Base-by-base conservation (phyloP, 148 eudicot genomes). In the Polygonum maritimum region DNA sequence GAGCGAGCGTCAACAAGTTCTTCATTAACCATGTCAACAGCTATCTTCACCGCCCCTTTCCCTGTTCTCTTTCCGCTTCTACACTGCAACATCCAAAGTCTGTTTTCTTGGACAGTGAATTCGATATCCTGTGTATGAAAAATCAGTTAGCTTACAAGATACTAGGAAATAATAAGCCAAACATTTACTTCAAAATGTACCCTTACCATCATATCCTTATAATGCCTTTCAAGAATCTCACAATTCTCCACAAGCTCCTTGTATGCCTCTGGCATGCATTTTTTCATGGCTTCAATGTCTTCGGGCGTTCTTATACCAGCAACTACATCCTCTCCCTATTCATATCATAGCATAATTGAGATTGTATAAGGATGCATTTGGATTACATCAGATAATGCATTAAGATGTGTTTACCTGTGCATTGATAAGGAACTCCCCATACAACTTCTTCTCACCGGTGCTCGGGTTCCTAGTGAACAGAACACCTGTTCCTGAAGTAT, bases 51-150 rank as follows among this genome's bases (percentile, higher is more conserved):
- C 3, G 99, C 99, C 41, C 95, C 91, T 86, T 83, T 81, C 36
- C 99, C 99, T 15, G 99, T 96, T 55, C 99, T 86, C 81, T 96
- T 96, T 48, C 99, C 99, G 14, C 93, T 48, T 49, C 99, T 84
- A 76, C 99, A 96, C 85, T 96, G 99, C 83, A 96, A 74, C 99
- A 96, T 96, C 99, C 98, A 92, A 38, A 96, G 92, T 87, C 98
- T 87, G 75, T 89, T 92, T 82, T 96, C 99, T 87, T 96, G 99
- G 69, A 96, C 99, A 65, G 99, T 96, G 86, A 96, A 96, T 78
- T 96, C 99, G 79, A 96, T 92, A 86, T 96, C 99, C 99, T 96
- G 90, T 60, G 78, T 60, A 19, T 19, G 63, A 44, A 51, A 51
- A 51, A 18, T 51, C 55, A 16, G 19, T 49, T 12, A 13, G 4